Evolutionary conservation across 2,329 filamentous ascomycete genomes (phyloP).

Genomic region (Akanthomyces uredinophilus): DNA sequence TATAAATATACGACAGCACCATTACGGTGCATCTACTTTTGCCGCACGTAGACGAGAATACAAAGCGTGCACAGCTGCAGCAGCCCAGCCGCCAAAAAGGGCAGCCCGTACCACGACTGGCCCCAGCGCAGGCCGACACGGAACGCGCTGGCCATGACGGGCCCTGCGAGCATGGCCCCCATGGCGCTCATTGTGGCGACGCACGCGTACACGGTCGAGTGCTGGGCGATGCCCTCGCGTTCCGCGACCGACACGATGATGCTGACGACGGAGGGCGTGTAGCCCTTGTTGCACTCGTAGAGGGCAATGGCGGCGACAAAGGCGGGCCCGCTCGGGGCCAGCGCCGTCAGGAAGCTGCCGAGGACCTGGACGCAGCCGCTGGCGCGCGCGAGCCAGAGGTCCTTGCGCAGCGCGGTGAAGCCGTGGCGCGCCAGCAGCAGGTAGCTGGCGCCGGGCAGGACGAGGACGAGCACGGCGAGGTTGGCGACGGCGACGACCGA

Average conservation of each 20-base stretch:
- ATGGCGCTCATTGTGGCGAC: neutral
- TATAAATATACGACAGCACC: neutral
- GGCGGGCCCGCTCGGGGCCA: neutral
- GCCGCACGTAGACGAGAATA: constrained; percentile 8
- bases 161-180: constrained; percentile 2
- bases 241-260: neutral
- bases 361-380: constrained; percentile 1
- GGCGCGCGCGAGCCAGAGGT: constrained; percentile 13
- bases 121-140: constrained; percentile 8
- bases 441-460: constrained; percentile 9
- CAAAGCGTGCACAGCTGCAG: constrained; percentile 4
- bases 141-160: constrained; percentile 10
- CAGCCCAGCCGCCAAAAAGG: constrained; percentile 4
- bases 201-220: constrained; percentile 5
- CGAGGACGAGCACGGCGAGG: neutral
- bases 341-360: constrained; percentile 12
- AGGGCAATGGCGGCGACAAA: constrained; percentile 4
- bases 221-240: neutral
- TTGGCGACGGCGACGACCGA: constrained; percentile 1
- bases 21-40: neutral
- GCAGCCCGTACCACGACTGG: constrained; percentile 12
- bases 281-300: constrained; percentile 8
- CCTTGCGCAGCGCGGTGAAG: constrained; percentile 5
- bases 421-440: neutral
- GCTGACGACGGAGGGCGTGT: constrained; percentile 7